Conservation (phyloP, 495 filamentous ascomycete genomes). For the Penicillium paradoxum region DNA sequence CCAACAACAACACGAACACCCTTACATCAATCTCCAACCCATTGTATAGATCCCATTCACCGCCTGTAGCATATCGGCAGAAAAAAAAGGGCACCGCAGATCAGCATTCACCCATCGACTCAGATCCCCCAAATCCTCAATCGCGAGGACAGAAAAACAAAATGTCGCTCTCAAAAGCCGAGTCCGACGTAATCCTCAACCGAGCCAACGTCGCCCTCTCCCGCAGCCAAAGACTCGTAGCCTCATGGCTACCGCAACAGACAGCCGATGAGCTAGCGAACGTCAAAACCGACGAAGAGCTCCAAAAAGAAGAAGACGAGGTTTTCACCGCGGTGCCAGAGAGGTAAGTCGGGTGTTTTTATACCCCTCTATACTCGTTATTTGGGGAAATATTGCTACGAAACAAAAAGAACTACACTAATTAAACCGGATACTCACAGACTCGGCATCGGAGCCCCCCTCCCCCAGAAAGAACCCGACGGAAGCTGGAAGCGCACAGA, state of each 20-base stretch:
- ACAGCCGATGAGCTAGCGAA: constrained; percentile 40
- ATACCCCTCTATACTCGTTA: not conserved
- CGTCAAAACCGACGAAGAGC: constrained; percentile 38
- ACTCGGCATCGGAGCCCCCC: constrained; percentile 44
- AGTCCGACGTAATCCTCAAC: constrained; percentile 48
- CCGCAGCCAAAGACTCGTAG: constrained; percentile 47
- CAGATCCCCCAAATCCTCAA: not conserved
- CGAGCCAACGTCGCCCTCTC: constrained; percentile 46
- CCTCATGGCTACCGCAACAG: constrained; percentile 48
- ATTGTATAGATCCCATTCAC: not conserved
- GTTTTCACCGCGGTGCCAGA: constrained; percentile 50
- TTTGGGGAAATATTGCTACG: not conserved
- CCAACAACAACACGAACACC: no score
- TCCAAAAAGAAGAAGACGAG: constrained; percentile 46
- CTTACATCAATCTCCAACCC: not conserved
- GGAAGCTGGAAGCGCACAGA: constrained; percentile 39
- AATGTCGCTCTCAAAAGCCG: constrained; percentile 35
- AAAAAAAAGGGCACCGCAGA: constrained; percentile 4
- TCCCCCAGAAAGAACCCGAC: constrained; percentile 38
- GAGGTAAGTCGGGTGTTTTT: constrained; percentile 30
- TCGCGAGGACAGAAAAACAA: not conserved
- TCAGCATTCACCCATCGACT: not conserved
- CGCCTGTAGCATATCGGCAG: not conserved
- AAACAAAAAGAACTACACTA: no score
- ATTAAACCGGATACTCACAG: constrained; percentile 15